Conservation (phyloP, 139 green algal species). For the Coelastrella sp. region DNA sequence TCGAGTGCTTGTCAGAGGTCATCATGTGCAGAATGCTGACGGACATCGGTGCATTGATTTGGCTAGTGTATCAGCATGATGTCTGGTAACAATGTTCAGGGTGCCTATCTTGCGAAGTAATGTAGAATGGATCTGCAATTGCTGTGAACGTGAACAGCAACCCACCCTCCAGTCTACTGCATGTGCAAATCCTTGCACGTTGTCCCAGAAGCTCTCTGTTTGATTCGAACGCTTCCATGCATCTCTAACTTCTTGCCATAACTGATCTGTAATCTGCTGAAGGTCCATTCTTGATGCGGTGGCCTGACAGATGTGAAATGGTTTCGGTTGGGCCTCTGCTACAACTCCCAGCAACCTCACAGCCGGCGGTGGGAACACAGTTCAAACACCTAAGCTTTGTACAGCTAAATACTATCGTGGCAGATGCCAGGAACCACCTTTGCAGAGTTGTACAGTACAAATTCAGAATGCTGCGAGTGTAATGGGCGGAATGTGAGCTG, state of each 20-base stretch:
- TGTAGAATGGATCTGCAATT: not conserved
- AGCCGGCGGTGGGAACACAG: not conserved
- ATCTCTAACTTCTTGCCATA: conserved; percentile 2
- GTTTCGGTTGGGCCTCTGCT: not conserved
- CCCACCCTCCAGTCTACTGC: conserved; percentile 47
- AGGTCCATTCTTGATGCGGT: not conserved
- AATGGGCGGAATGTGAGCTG: not conserved
- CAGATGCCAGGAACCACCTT: too few relatives aligned
- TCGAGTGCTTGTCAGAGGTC: too few relatives aligned
- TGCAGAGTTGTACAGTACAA: not conserved
- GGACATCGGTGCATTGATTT: too few relatives aligned
- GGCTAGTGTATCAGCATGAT: too few relatives aligned
- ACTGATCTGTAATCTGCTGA: not conserved
- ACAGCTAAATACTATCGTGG: too few relatives aligned
- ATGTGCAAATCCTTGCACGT: conserved; percentile 29
- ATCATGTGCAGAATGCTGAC: too few relatives aligned
- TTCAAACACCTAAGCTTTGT: not conserved
- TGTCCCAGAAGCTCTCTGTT: conserved; percentile 33
- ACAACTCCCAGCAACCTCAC: not conserved
- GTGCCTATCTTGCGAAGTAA: not conserved
- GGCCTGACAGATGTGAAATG: too few relatives aligned
- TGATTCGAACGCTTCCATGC: conserved; percentile 12
- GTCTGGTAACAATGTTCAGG: not conserved
- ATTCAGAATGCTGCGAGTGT: not conserved
- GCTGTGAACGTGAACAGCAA: not conserved